phyloP scores from a whole-genome alignment of 1,284 basidiomycete genomes.

The Cryptococcus sp. region DNA sequence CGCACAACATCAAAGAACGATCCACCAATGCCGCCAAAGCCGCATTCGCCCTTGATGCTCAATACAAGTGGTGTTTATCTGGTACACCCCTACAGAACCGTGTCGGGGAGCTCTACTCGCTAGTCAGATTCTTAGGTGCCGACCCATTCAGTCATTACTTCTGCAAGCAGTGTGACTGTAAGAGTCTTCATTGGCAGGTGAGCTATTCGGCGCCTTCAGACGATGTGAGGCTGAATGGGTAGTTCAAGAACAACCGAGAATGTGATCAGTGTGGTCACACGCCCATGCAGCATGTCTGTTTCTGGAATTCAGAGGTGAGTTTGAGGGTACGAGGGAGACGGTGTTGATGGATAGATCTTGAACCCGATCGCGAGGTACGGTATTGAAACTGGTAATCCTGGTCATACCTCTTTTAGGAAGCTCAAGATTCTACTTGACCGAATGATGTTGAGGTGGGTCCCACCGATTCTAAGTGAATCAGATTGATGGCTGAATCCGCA shows the following conservation, averaged over 20 bases:
- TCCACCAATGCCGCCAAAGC: conserved; percentile 94
- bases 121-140: conserved; percentile 82
- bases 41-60: conserved; percentile 78
- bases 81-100: conserved; percentile 97
- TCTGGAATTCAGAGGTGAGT: conserved; percentile 42
- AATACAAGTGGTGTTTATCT: conserved; percentile 91
- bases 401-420: conserved; percentile 80
- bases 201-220: conserved; percentile 30
- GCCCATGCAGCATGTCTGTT: conserved; percentile 84
- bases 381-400: conserved; percentile 61
- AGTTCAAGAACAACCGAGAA: conserved; percentile 71
- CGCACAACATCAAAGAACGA: conserved; percentile 97
- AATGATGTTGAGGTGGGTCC: conserved; percentile 78
- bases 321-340: not conserved
- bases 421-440: conserved; percentile 80
- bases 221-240: conserved; percentile 59
- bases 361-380: conserved; percentile 82
- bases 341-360: conserved; percentile 61
- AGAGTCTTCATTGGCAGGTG: conserved; percentile 53
- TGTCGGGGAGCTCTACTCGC: conserved; percentile 95
- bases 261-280: conserved; percentile 92
- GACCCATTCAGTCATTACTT: conserved; percentile 87
- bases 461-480: not conserved
- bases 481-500: not conserved
- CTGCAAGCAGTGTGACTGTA: conserved; percentile 64